Base-by-base conservation (phyloP, 2,329 filamentous ascomycete species). In the Cladophialophora bantiana region DNA sequence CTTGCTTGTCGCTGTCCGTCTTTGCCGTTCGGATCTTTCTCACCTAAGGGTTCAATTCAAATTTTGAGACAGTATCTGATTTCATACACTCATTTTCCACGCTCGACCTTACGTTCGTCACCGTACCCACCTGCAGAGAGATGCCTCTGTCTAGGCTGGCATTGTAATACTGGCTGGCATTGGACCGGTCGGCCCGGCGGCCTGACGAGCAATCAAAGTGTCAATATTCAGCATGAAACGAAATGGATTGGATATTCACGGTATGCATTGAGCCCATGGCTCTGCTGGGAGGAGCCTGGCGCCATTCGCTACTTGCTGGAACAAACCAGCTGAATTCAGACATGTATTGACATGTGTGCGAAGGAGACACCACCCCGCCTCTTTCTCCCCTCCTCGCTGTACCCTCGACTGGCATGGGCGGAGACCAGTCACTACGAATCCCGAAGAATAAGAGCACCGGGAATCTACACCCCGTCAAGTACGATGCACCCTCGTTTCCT, bases 401-500 rank as follows among this genome's bases (percentile, higher is more conserved):
- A 55, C 65, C 65, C 7, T 50, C 36, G 54, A 31, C 64, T 57
- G 56, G 34, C 42, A 64, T 60, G 45, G 56, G 53, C 36, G 66
- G 40, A 59, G 67, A 63, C 31, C 65, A 71, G 35, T 18, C 66
- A 13, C 40, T 72, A 9, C 67, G 60, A 32, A 73, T 84, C 60
- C 78, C 79, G 36, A 84, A 83, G 78, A 83, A 81, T 73, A 80
- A 80, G 75, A 83, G 81, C 74, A 81, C 81, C 61, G 80, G 80
- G 64, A 85, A 81, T 70, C 78, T 85, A 42, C 42, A 61, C 4
- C 69, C 78, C 40, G 73, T 76, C 62, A 78, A 79, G 54, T 70
- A 75, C 77, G 78, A 85, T 59, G 87, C 89, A 71, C 87, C 85
- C 70, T 81, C 84, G 68, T 83, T 87, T 69, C 85, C 83, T 70